A percentile compares a stretch with the other conserved stretches of the same genome.
These are phyloP conservation scores for Penicillium maclennaniae DNA, from an alignment of 495 filamentous ascomycete species.

Conservation along the genomic window DNA sequence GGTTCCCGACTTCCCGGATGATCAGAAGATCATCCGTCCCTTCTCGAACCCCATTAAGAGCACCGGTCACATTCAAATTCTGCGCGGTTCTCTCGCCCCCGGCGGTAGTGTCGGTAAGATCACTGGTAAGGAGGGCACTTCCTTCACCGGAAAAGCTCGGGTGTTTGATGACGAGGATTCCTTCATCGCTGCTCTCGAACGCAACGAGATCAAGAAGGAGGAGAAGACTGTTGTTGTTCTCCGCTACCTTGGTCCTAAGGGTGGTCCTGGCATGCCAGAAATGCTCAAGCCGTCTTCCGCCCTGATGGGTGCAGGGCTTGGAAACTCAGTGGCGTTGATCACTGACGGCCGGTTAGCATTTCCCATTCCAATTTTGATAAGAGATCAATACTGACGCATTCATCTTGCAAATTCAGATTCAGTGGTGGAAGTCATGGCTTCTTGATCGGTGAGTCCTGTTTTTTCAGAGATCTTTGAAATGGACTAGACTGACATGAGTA, in stretches of 20 bases:
- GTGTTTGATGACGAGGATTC: constrained; percentile 83
- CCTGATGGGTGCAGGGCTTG: constrained; percentile 88
- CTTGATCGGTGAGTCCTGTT: constrained; percentile 42
- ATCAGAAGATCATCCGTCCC: constrained; percentile 90
- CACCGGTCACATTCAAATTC: constrained; percentile 95
- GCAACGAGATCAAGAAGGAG: constrained; percentile 84
- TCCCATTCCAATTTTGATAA: too few relatives aligned
- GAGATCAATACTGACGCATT: too few relatives aligned
- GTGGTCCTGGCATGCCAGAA: constrained; percentile 94
- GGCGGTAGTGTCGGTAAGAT: constrained; percentile 96
- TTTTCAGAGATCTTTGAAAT: too few relatives aligned
- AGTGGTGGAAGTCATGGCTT: constrained; percentile 50
- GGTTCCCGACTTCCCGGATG: constrained; percentile 69
- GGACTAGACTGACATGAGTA: too few relatives aligned
- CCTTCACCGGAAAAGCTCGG: constrained; percentile 81
- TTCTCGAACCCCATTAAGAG: constrained; percentile 87
- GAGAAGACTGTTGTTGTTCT: constrained; percentile 98
- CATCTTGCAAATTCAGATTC: constrained; percentile 23
- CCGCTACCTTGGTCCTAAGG: constrained; percentile 93
- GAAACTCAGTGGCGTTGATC: constrained; percentile 54
- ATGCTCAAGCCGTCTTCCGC: constrained; percentile 82
- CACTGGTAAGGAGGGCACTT: constrained; percentile 92
- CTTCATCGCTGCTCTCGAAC: constrained; percentile 74
- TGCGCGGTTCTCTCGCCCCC: constrained; percentile 85
- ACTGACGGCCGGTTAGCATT: constrained; percentile 35